Evolutionary conservation across 176 grass and related monocot species (phyloP).

Genomic region (Alloteropsis semialata): DNA sequence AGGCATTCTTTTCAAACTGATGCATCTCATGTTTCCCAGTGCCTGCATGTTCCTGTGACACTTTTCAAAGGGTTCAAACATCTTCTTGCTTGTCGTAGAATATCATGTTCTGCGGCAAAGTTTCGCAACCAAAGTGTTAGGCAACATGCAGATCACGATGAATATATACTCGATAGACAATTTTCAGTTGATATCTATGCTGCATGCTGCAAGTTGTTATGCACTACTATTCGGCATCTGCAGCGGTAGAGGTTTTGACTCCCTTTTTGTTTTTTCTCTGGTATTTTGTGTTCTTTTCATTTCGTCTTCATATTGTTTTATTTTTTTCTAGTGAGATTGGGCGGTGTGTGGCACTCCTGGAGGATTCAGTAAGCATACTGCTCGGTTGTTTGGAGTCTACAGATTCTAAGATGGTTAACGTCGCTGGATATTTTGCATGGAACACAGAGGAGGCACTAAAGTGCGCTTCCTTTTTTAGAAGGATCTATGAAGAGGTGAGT

Average conservation of each 20-base stretch:
- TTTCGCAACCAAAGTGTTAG: conserved; percentile 9
- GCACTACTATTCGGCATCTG: conserved; percentile 67
- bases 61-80: conserved; percentile 81
- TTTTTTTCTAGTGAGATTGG: conserved; percentile 56
- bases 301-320: conserved; percentile 7
- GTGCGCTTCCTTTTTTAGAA: conserved; percentile 84
- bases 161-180: conserved; percentile 60
- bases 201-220: conserved; percentile 94
- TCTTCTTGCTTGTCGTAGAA: conserved; percentile 25
- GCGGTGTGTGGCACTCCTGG: conserved; percentile 57
- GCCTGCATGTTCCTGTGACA: conserved; percentile 61
- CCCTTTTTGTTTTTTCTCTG: not conserved
- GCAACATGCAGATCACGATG: conserved; percentile 20
- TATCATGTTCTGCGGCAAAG: conserved; percentile 12
- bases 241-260: conserved; percentile 49
- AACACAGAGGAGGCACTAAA: conserved; percentile 64
- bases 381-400: conserved; percentile 80
- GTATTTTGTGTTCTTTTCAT: conserved; percentile 24
- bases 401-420: conserved; percentile 53
- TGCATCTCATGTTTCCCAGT: conserved; percentile 65
- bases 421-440: conserved; percentile 70
- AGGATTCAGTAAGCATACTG: conserved; percentile 79
- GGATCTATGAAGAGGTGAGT: conserved; percentile 98
- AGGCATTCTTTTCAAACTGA: conserved; percentile 72
- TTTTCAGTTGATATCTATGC: conserved; percentile 81